Evolutionary conservation across 2,329 filamentous ascomycete genomes (phyloP), one percentile per base, ranked within the genome.

Genomic region (Aspergillus latus): DNA sequence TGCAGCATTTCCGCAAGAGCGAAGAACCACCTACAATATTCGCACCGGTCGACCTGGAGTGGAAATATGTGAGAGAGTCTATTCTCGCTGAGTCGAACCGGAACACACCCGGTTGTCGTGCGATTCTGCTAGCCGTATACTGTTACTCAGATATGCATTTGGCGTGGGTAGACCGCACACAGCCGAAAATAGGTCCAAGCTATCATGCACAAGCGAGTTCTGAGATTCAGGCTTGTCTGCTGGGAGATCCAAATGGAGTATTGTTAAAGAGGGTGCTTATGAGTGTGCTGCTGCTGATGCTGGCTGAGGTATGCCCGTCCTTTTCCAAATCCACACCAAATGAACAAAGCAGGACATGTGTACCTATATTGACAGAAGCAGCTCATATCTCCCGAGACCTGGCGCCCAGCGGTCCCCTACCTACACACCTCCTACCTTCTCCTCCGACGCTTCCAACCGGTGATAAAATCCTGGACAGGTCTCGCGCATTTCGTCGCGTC

Each of bases 81-180:
- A 62, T 72, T 2, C 42, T 70, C 5, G 55, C 60, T 2, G 61
- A 68, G 49, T 62, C 69, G 60, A 59, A 13, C 10, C 39, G 21
- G 64, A 63, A 13, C 34, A 4, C 34, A 13, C 34, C 8, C 10
- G 34, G 34, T 15, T 70, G 60, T 46, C 61, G 54, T 42, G 59
- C 65, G 0, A 58, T 73, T 13, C 46, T 68, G 50, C 68, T 67
- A 57, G 67, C 67, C 4, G 39, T 73, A 11, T 72, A 70, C 34
- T 73, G 71, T 52, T 73, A 69, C 49, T 56, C 68, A n/a, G 71
- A 72, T 55, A 56, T 71, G 5, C 66, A 69, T 45, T 67, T 65
- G 58, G 61, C 68, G 0, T 60, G 60, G 48, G 45, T 51, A 29
- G 67, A 68, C 32, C 67, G 65, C 9, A 69, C 62, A 13, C 58